These are phyloP conservation scores for Odontarrhena argentea DNA, from an alignment of 345 rosid genomes.

Conservation along the genomic window DNA sequence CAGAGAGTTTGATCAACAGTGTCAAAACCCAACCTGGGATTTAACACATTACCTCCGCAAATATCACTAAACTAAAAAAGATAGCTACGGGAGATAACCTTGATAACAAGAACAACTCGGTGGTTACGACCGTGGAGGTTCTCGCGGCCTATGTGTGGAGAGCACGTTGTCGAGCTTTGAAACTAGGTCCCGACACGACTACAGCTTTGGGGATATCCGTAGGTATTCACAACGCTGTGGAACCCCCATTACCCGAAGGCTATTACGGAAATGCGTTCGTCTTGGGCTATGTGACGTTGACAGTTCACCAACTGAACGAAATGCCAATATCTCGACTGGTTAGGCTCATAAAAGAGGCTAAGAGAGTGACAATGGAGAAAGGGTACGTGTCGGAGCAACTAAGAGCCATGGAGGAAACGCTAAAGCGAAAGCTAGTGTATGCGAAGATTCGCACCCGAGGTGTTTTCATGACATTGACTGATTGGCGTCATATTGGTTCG, in stretches of 20 bases:
- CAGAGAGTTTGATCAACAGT: too few species aligned
- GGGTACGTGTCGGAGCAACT: constrained; percentile 25
- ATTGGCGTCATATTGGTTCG: constrained; percentile 50
- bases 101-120: too few species aligned
- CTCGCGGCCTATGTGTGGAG: too few species aligned
- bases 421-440: constrained; percentile 18
- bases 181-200: too few species aligned
- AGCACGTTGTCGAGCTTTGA: too few species aligned
- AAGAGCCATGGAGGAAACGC: constrained; percentile 24
- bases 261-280: constrained; percentile 53
- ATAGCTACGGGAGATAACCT: too few species aligned
- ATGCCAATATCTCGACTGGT: constrained; percentile 33
- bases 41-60: too few species aligned
- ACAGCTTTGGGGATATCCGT: too few species aligned
- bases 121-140: too few species aligned
- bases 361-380: constrained; percentile 22
- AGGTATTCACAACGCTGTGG: constrained; percentile 18
- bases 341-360: constrained; percentile 44
- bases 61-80: too few species aligned
- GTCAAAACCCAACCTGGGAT: too few species aligned
- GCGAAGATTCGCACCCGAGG: constrained; percentile 17
- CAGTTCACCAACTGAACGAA: constrained; percentile 40
- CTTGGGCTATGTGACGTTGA: constrained; percentile 11
- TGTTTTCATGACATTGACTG: constrained; percentile 38
- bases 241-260: constrained; percentile 48